These are phyloP conservation scores for Colletotrichum liaoningense DNA, from an alignment of 2,329 filamentous ascomycete species.

Conservation along the genomic window DNA sequence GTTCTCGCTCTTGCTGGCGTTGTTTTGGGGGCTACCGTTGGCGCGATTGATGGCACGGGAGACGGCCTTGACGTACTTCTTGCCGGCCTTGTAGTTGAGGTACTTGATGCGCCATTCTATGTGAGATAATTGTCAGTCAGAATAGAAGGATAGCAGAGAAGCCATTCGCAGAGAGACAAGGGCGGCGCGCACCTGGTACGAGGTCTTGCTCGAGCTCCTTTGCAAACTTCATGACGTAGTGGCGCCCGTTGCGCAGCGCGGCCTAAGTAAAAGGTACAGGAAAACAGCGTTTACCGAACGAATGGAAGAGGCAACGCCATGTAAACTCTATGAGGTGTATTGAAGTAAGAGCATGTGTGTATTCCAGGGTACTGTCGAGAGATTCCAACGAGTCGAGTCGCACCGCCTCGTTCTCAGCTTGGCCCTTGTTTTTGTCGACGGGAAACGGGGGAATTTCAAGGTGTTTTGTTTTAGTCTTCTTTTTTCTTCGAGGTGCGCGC, in stretches of 20 bases:
- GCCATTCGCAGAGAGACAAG: conserved; percentile 5
- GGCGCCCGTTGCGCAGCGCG: conserved; percentile 12
- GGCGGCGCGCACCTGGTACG: conserved; percentile 73
- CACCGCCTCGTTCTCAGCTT: background rate
- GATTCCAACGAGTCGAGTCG: background rate
- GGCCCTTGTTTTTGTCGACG: background rate
- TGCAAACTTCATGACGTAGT: conserved; percentile 70
- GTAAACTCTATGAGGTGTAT: conserved; percentile 1
- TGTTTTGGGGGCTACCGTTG: conserved; percentile 31
- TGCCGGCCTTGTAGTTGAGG: conserved; percentile 93
- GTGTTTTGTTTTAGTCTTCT: background rate
- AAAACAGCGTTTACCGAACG: background rate
- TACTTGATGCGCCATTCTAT: conserved; percentile 93
- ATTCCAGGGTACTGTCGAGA: background rate
- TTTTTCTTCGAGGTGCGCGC: background rate
- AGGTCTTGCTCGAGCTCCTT: conserved; percentile 88
- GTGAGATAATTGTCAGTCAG: background rate
- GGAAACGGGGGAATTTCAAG: background rate
- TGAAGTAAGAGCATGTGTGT: background rate
- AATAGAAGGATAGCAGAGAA: background rate
- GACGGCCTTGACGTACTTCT: conserved; percentile 92
- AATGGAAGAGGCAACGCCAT: conserved; percentile 18
- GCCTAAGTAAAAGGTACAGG: background rate
- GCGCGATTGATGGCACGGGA: conserved; percentile 75
- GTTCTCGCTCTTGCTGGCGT: conserved; percentile 12